Conservation (phyloP, 2,329 filamentous ascomycete genomes). For the Penicillium aurantiogriseum region DNA sequence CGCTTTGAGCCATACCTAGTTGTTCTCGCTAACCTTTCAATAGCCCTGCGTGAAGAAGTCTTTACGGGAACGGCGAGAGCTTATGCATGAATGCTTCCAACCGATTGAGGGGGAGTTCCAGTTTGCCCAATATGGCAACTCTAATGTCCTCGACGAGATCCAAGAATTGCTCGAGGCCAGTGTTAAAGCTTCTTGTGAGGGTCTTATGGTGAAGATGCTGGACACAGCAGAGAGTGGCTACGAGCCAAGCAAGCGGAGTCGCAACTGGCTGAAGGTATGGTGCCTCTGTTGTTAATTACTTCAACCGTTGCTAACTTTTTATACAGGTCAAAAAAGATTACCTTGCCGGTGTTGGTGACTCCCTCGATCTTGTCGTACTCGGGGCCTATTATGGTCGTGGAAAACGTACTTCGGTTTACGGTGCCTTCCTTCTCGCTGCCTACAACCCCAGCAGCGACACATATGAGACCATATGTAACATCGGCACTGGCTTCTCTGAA, state of each 20-base stretch:
- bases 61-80: constrained; percentile 76
- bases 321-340: constrained; percentile 93
- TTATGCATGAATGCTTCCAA: constrained; percentile 70
- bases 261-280: constrained; percentile 92
- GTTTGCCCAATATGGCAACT: constrained; percentile 83
- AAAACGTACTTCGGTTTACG: constrained; percentile 93
- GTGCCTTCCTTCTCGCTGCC: constrained; percentile 91
- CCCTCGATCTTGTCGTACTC: constrained; percentile 90
- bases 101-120: constrained; percentile 85
- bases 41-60: constrained; percentile 78
- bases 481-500: constrained; percentile 95
- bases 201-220: constrained; percentile 99
- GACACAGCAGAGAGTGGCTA: constrained; percentile 91
- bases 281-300: not conserved
- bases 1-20: not conserved
- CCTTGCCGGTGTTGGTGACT: constrained; percentile 88
- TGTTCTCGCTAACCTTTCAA: not conserved
- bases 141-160: constrained; percentile 88
- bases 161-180: constrained; percentile 89
- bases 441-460: constrained; percentile 77
- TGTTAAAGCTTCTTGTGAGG: constrained; percentile 93
- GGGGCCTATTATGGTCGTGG: constrained; percentile 93
- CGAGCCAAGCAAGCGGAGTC: constrained; percentile 90
- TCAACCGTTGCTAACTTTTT: constrained; percentile 1
- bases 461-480: constrained; percentile 97